phyloP scores from a whole-genome alignment of 163 green algal species.

The Scenedesmus sp. region DNA sequence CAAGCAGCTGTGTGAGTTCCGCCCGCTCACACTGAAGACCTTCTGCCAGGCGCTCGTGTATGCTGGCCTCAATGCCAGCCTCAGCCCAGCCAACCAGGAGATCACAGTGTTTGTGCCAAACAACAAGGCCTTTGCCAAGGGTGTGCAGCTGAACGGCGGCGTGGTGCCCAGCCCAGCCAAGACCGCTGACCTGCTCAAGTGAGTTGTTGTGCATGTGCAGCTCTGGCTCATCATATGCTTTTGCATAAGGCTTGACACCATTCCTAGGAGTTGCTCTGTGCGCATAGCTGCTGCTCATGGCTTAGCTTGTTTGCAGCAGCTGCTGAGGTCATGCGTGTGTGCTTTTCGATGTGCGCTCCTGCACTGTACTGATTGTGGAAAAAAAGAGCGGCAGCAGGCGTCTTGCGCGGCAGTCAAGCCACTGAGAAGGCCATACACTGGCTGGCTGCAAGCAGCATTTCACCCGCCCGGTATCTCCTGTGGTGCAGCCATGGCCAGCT shows the following conservation, averaged over 20 bases:
- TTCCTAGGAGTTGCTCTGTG: background rate
- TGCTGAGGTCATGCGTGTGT: background rate
- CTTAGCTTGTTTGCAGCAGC: background rate
- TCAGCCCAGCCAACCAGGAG: background rate
- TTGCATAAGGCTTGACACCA: background rate
- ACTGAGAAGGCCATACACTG: too few species aligned
- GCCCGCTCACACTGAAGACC: background rate
- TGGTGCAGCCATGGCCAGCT: too few species aligned
- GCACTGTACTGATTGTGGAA: too few species aligned
- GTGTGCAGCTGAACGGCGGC: background rate
- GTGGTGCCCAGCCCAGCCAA: background rate
- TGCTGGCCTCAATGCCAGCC: background rate
- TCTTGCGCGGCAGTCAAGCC: too few species aligned
- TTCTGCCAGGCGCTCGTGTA: constrained; percentile 19
- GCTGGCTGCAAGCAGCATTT: too few species aligned
- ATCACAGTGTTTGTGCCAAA: constrained; percentile 36
- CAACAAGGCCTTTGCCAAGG: constrained; percentile 39
- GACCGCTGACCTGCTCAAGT: constrained; percentile 11
- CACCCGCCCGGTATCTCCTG: too few species aligned
- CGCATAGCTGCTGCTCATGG: background rate
- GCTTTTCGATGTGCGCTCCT: too few species aligned
- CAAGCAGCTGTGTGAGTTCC: background rate
- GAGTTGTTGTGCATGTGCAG: background rate
- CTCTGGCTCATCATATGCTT: background rate
- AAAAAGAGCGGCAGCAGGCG: too few species aligned